These are phyloP conservation scores for Lathyrus oleraceus DNA, from an alignment of 306 rosid genomes.

Conservation along the genomic window DNA sequence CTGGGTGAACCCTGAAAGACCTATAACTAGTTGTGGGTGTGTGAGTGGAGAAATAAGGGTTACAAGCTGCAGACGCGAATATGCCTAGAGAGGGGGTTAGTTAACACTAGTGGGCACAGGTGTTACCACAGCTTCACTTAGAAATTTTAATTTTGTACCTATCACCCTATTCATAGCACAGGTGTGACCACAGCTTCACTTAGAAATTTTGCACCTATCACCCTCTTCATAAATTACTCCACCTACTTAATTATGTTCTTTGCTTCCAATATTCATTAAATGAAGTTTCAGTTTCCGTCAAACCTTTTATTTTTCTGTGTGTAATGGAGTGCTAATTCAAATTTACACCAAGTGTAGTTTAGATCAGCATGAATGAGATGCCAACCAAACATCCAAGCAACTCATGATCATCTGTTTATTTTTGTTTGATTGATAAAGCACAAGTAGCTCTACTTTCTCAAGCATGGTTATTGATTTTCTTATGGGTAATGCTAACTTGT, in stretches of 20 bases:
- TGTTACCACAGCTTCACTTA: not conserved
- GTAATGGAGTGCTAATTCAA: not conserved
- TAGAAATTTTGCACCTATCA: not conserved
- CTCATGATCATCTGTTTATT: conserved; percentile 1
- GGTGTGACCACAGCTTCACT: not conserved
- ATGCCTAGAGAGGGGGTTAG: not conserved
- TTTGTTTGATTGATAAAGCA: conserved; percentile 4
- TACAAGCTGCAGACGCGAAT: conserved; percentile 7
- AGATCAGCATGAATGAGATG: conserved; percentile 17
- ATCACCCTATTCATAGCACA: not conserved
- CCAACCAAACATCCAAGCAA: conserved; percentile 16
- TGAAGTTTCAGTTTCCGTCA: not conserved
- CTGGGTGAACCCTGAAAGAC: not conserved
- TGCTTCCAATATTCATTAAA: not conserved
- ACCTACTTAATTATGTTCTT: not conserved
- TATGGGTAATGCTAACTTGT: too few relatives aligned
- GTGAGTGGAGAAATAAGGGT: conserved; percentile 12
- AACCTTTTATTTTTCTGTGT: not conserved
- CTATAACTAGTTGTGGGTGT: not conserved
- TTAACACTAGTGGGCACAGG: not conserved
- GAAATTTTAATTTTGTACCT: not conserved
- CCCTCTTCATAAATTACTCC: not conserved
- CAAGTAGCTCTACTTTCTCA: not conserved
- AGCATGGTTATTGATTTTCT: not conserved
- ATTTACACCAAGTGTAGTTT: not conserved